Evolutionary conservation across 202 grass and related monocot genomes (phyloP), one percentile per base, ranked within the genome.

Genomic region (Cymbopogon flexuosus): DNA sequence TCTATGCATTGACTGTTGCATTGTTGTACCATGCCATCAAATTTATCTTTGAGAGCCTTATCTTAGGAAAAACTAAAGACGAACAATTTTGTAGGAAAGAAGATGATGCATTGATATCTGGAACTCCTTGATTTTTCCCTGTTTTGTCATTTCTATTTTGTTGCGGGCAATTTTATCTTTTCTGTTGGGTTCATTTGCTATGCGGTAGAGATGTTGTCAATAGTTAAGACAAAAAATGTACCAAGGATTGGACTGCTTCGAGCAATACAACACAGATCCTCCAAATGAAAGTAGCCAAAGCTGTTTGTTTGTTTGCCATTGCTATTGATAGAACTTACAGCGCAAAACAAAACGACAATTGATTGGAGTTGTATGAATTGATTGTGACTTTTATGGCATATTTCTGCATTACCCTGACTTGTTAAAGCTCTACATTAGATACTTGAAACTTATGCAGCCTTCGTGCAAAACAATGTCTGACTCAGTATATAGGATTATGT

Each of bases 291-390:
- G 63, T 75, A 70, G 82, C 84, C 75, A 86, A 80, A 79, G 70
- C 39, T 83, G 29, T 70, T 83, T 83, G 79, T 86, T 80, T 57
- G 64, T 62, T 83, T 64, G 79, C 52, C n/a, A 31, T 86, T 89
- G 68, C 73, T 86, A 86, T 86, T 86, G 84, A 83, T 86, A 86
- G 62, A 83, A 79, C 68, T 86, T 82, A 64, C 24, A 12, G 79
- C 69, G 45, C 68, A 83, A 79, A 83, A 70, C 79, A 86, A 80
- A 86, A 65, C 43, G 84, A 73, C 68, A 86, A 90, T 86, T 86
- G 84, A 90, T 83, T 90, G 84, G 58, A 90, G 79, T 86, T 90
- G 79, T 75, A 83, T 79, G 88, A 86, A 72, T 78, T 69, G 77
- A 85, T 85, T 54, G 63, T 40, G 68, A 90, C 75, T 79, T 83